phyloP scores from a whole-genome alignment of 768 basidiomycete genomes.

The Leccinum obscurum region DNA sequence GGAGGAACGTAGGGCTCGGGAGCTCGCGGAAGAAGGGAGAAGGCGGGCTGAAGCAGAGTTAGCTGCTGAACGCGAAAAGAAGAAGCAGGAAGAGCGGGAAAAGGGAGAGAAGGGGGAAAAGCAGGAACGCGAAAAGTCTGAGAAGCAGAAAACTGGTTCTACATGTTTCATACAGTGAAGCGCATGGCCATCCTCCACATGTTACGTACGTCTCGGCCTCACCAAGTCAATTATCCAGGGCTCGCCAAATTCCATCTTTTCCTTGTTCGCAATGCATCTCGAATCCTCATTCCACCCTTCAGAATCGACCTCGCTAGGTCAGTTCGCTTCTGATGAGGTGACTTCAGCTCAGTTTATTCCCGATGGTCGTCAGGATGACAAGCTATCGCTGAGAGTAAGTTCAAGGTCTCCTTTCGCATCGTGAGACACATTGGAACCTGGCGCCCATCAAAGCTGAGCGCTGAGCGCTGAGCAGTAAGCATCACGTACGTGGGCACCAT shows the following conservation, averaged over 20 bases:
- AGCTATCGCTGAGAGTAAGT: not conserved
- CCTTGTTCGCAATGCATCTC: not conserved
- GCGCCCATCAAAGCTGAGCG: too few species aligned
- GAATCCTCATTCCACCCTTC: not conserved
- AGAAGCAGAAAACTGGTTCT: conserved; percentile 9
- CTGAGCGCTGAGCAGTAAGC: not conserved
- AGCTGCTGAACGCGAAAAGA: conserved; percentile 13
- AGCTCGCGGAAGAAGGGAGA: conserved; percentile 23
- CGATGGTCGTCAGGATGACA: too few species aligned
- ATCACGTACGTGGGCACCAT: not conserved
- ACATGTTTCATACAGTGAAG: conserved; percentile 13
- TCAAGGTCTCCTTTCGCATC: not conserved
- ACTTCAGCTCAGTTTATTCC: not conserved
- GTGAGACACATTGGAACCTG: too few species aligned
- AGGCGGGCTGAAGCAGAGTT: conserved; percentile 22
- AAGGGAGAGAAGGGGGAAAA: not conserved
- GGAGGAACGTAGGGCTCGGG: conserved; percentile 27
- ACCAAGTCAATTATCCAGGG: too few species aligned
- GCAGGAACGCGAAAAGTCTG: not conserved
- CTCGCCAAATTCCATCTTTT: not conserved
- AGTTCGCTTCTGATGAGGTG: too few species aligned
- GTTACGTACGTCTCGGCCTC: too few species aligned
- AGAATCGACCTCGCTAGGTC: not conserved
- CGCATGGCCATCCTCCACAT: too few species aligned
- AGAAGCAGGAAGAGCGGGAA: not conserved